Conservation (phyloP, 2,329 filamentous ascomycete genomes). For the Trichophyton benhamiae region DNA sequence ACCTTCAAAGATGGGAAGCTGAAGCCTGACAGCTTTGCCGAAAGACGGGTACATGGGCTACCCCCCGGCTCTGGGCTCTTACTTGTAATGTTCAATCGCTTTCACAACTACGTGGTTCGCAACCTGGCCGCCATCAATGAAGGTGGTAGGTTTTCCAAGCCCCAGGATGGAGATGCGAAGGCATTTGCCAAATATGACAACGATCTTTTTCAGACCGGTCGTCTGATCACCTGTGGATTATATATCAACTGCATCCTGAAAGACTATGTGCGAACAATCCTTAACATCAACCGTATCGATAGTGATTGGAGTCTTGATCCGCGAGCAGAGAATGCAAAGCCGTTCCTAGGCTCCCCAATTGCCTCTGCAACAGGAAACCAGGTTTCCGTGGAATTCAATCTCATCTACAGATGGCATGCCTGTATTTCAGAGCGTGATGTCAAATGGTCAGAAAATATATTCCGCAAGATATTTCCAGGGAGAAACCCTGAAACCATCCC, state of each 20-base stretch:
- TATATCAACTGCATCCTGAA: constrained; percentile 27
- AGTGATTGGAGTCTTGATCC: constrained; percentile 36
- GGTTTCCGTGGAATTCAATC: constrained; percentile 42
- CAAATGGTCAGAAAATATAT: constrained; percentile 56
- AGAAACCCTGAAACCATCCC: constrained; percentile 17
- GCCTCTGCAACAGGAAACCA: constrained; percentile 39
- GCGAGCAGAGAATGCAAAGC: constrained; percentile 23
- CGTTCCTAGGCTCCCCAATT: constrained; percentile 18
- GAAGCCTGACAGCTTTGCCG: constrained; percentile 29
- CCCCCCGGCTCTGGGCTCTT: constrained; percentile 25
- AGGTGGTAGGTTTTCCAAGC: constrained; percentile 23
- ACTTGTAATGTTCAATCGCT: constrained; percentile 29
- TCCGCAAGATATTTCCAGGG: constrained; percentile 24
- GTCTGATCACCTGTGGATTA: constrained; percentile 23
- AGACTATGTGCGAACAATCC: constrained; percentile 23
- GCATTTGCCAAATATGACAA: constrained; percentile 27
- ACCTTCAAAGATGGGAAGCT: constrained; percentile 27
- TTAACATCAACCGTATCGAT: constrained; percentile 29
- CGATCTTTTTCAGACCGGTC: constrained; percentile 25
- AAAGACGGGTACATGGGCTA: constrained; percentile 22
- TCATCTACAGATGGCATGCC: constrained; percentile 48
- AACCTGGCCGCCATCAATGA: constrained; percentile 33
- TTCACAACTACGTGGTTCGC: constrained; percentile 31
- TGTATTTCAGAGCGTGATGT: constrained; percentile 58
- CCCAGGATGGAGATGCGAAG: constrained; percentile 23